phyloP scores from a whole-genome alignment of 208 protist species.

The Sergeia podlipaevii region DNA sequence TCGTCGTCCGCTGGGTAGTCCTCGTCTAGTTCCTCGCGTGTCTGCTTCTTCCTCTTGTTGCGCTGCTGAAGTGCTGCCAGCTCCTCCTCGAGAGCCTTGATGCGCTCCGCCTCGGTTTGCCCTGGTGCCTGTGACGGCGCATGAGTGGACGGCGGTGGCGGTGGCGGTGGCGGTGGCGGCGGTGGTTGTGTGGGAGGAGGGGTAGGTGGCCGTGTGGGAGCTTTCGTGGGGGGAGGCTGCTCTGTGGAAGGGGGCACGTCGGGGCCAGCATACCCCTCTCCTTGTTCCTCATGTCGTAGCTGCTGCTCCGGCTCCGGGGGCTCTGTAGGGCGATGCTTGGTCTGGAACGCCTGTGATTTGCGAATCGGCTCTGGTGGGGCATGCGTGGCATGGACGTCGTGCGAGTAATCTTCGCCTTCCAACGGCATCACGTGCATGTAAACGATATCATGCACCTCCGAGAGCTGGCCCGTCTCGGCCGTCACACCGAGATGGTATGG shows the following conservation, averaged over 20 bases:
- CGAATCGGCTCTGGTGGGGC: constrained; percentile 1
- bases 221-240: background rate
- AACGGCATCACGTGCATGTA: constrained; percentile 69
- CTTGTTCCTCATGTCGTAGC: background rate
- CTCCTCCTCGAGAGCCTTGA: constrained; percentile 39
- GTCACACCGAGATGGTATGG: constrained; percentile 67
- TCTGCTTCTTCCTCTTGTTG: constrained; percentile 4
- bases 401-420: constrained; percentile 36
- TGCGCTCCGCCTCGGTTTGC: constrained; percentile 8
- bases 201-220: background rate
- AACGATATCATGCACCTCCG: constrained; percentile 67
- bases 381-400: constrained; percentile 35
- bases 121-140: too few species aligned
- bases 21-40: background rate
- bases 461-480: constrained; percentile 52
- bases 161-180: background rate
- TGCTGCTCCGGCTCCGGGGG: background rate
- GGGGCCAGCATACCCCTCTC: background rate
- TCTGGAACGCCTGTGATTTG: background rate
- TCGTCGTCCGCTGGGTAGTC: constrained; percentile 19
- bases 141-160: background rate
- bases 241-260: background rate
- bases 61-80: constrained; percentile 29
- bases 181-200: background rate
- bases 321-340: background rate